Conservation (phyloP, 192 early-diverging fungal genomes). For the Coemansia sp. region DNA sequence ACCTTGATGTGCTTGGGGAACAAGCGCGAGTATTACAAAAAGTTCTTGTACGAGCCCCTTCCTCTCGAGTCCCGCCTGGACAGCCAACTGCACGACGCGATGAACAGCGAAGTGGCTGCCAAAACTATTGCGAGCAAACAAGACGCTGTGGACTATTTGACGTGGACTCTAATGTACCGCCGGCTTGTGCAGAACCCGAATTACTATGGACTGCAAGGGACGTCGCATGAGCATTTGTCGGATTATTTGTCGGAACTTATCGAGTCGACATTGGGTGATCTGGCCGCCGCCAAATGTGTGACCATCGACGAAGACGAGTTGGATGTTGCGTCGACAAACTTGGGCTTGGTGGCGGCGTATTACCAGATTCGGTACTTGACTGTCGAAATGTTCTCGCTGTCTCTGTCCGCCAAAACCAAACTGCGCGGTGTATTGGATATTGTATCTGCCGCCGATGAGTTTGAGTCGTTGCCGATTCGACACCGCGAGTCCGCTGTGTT, state of each 20-base stretch:
- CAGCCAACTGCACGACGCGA: conserved; percentile 91
- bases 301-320: conserved; percentile 36
- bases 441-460: conserved; percentile 90
- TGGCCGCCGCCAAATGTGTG: conserved; percentile 82
- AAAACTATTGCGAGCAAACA: conserved; percentile 96
- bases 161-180: conserved; percentile 98
- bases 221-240: conserved; percentile 82
- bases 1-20: conserved; percentile 92
- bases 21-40: conserved; percentile 97
- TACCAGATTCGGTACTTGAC: conserved; percentile 96
- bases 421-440: conserved; percentile 91
- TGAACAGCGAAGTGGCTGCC: conserved; percentile 95
- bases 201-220: conserved; percentile 89
- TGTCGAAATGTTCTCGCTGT: conserved; percentile 89
- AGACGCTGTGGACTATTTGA: conserved; percentile 98
- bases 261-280: conserved; percentile 83
- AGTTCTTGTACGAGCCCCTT: conserved; percentile 93
- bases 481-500: conserved; percentile 88
- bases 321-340: conserved; percentile 71
- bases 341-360: conserved; percentile 97
- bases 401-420: conserved; percentile 82
- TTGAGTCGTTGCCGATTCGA: conserved; percentile 86
- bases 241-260: conserved; percentile 95
- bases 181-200: conserved; percentile 96
- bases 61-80: conserved; percentile 96